These are phyloP conservation scores for Coemansia sp. DNA, from an alignment of 192 early-diverging fungal genomes.

Conservation along the genomic window DNA sequence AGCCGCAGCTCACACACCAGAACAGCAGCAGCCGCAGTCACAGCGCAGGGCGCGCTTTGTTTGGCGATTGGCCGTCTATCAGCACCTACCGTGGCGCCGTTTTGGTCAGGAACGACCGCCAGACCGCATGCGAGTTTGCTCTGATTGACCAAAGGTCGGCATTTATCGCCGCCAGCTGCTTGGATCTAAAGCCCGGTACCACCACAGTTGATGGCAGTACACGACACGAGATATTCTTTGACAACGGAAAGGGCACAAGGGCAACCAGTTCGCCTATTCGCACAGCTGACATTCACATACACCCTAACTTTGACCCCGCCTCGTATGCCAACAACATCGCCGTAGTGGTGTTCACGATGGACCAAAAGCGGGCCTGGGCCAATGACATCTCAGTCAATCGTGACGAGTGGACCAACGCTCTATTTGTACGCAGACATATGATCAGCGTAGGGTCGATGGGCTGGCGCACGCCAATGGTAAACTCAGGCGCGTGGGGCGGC, in stretches of 20 bases:
- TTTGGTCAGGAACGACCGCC: constrained; percentile 14
- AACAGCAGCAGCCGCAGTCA: background rate
- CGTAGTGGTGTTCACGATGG: constrained; percentile 6
- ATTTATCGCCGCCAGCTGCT: constrained; percentile 21
- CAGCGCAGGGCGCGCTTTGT: background rate
- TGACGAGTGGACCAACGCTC: constrained; percentile 4
- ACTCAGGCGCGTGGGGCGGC: background rate
- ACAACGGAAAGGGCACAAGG: background rate
- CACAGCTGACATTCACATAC: constrained; percentile 13
- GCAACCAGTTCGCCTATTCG: background rate
- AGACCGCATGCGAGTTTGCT: constrained; percentile 26
- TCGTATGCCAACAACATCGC: constrained; percentile 36
- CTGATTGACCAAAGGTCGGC: constrained; percentile 13
- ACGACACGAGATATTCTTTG: constrained; percentile 15
- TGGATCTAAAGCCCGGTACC: background rate
- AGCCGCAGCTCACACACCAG: background rate
- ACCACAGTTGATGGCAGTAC: background rate
- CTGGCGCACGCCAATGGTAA: constrained; percentile 12
- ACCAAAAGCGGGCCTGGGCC: background rate
- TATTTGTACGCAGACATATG: constrained; percentile 17
- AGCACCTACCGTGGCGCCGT: constrained; percentile 15
- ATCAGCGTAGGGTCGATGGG: too few species aligned
- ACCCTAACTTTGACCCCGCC: constrained; percentile 13
- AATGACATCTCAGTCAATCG: constrained; percentile 9
- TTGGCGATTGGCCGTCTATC: background rate